phyloP scores from a whole-genome alignment of 2,329 filamentous ascomycete genomes.

The Trichoderma aggressivum region DNA sequence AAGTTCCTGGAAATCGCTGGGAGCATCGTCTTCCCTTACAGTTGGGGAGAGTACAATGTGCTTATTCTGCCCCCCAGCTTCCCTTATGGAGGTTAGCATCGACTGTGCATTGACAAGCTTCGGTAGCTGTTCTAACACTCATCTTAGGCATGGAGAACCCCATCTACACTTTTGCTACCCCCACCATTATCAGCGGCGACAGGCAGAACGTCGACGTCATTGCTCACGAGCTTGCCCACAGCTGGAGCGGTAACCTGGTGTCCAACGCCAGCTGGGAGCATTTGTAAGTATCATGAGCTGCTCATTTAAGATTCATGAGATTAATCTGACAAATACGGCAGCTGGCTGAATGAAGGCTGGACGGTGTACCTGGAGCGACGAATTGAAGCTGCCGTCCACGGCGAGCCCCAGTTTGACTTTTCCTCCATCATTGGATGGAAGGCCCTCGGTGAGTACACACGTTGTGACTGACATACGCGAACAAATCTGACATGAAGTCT shows the following conservation, averaged over 20 bases:
- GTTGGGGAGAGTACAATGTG: constrained; percentile 94
- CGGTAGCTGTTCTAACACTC: neutral
- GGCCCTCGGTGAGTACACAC: constrained; percentile 54
- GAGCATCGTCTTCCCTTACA: constrained; percentile 77
- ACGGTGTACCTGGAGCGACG: constrained; percentile 91
- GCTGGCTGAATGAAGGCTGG: constrained; percentile 78
- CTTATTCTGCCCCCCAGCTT: constrained; percentile 87
- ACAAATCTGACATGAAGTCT: constrained; percentile 20
- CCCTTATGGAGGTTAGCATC: constrained; percentile 69
- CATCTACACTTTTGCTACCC: constrained; percentile 91
- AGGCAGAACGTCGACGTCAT: constrained; percentile 94
- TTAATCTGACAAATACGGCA: constrained; percentile 26
- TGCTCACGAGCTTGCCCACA: constrained; percentile 74
- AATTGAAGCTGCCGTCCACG: constrained; percentile 73
- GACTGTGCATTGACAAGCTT: neutral
- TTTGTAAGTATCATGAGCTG: constrained; percentile 48
- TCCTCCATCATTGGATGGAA: constrained; percentile 97
- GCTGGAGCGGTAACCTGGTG: constrained; percentile 87
- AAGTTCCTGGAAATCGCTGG: constrained; percentile 88
- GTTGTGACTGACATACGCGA: neutral
- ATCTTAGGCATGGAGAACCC: constrained; percentile 78
- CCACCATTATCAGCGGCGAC: constrained; percentile 87
- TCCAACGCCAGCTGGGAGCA: constrained; percentile 79
- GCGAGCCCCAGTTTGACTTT: constrained; percentile 84
- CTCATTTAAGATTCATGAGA: neutral